Evolutionary conservation across 169 alveolate species (phyloP).

Genomic region (Babesia sp.): DNA sequence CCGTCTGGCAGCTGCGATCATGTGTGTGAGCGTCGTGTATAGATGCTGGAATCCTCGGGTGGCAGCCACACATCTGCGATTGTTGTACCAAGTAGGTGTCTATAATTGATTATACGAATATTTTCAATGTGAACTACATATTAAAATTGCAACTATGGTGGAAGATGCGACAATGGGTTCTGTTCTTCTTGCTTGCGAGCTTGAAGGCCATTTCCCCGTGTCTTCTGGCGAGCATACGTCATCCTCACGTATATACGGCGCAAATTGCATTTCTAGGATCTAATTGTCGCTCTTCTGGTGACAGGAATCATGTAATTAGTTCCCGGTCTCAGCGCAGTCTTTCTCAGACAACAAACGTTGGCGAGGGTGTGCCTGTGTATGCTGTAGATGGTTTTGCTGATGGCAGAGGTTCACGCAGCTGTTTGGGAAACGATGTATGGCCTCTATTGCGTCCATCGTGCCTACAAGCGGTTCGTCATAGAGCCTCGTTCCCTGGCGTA

Average conservation of each 20-base stretch:
- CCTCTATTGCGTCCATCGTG: too few relatives aligned
- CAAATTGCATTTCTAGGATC: neutral
- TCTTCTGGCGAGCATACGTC: neutral
- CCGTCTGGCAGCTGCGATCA: neutral
- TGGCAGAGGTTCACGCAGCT: too few relatives aligned
- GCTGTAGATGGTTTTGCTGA: too few relatives aligned
- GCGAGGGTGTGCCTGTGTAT: too few relatives aligned
- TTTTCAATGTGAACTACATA: neutral
- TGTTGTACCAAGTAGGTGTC: neutral
- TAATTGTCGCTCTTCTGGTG: too few relatives aligned
- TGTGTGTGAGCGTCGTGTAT: slow-evolving; percentile 11
- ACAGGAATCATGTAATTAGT: too few relatives aligned
- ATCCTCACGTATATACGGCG: neutral
- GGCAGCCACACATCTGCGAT: slow-evolving; percentile 1
- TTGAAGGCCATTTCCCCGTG: slow-evolving; percentile 9
- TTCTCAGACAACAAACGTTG: too few relatives aligned
- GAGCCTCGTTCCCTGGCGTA: too few relatives aligned
- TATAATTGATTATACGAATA: too few relatives aligned
- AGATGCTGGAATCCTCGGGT: neutral
- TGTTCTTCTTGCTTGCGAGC: slow-evolving; percentile 31
- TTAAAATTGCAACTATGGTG: slow-evolving; percentile 19
- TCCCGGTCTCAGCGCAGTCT: too few relatives aligned
- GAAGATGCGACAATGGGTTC: slow-evolving; percentile 39
- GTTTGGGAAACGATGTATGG: too few relatives aligned
- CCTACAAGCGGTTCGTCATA: too few relatives aligned